Evolutionary conservation across 257 asterid genomes (phyloP).

Genomic region (Solanum chilense): DNA sequence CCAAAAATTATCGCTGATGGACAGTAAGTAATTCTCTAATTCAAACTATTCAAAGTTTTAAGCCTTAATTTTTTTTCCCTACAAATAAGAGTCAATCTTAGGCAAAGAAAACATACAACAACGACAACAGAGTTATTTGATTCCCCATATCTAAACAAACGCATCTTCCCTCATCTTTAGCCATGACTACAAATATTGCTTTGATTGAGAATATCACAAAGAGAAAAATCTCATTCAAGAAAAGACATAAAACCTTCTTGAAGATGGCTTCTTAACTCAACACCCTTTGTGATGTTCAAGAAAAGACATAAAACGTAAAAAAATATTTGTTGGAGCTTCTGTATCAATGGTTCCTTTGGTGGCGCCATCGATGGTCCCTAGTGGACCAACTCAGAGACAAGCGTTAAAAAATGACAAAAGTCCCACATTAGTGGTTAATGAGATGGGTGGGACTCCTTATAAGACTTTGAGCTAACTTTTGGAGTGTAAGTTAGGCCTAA

Average conservation of each 20-base stretch:
- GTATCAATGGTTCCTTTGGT: too few species aligned
- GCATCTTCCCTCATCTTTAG: background rate
- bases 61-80: background rate
- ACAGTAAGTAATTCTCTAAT: background rate
- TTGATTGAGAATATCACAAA: background rate
- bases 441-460: too few species aligned
- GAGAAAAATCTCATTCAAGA: background rate
- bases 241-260: background rate
- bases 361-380: too few species aligned
- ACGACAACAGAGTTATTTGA: background rate
- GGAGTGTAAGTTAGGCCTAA: too few species aligned
- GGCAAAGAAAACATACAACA: background rate
- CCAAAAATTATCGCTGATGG: background rate
- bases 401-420: too few species aligned
- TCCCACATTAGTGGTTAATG: too few species aligned
- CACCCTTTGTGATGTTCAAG: background rate
- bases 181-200: background rate
- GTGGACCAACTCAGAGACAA: too few species aligned
- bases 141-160: background rate
- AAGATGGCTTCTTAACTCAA: background rate
- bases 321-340: too few species aligned
- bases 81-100: background rate
- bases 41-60: background rate
- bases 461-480: too few species aligned
- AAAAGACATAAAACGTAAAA: too few species aligned